Evolutionary conservation across 2,329 filamentous ascomycete species (phyloP).

Genomic region (Ophiostoma populinum): DNA sequence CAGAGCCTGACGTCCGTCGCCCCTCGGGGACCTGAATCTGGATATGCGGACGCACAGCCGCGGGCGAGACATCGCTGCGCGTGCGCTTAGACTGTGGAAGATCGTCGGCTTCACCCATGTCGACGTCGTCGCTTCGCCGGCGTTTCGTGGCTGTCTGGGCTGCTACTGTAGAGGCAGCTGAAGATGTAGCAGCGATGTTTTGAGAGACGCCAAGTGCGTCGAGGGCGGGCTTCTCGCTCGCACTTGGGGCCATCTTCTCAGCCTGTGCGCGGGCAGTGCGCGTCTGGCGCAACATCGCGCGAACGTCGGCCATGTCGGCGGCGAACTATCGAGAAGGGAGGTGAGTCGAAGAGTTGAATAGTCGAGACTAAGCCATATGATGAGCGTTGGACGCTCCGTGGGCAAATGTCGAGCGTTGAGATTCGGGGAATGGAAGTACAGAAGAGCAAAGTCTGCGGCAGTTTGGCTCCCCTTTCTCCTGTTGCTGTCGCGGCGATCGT

Average conservation of each 20-base stretch:
- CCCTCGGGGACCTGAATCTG: constrained; percentile 3
- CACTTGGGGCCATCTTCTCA: neutral
- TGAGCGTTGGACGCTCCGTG: too few relatives aligned
- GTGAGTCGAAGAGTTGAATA: neutral
- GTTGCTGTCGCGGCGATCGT: too few relatives aligned
- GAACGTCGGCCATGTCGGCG: constrained; percentile 58
- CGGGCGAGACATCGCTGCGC: constrained; percentile 12
- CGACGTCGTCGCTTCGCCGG: constrained; percentile 13
- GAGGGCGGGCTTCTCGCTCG: too few relatives aligned
- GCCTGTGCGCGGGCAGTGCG: constrained; percentile 41
- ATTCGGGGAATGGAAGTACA: too few relatives aligned
- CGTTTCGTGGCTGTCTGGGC: constrained; percentile 14
- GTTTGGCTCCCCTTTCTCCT: too few relatives aligned
- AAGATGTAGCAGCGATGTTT: too few relatives aligned
- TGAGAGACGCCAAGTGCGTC: too few relatives aligned
- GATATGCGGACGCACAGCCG: neutral
- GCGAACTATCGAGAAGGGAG: neutral
- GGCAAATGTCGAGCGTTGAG: too few relatives aligned
- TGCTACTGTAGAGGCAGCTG: too few relatives aligned
- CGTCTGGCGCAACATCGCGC: constrained; percentile 62
- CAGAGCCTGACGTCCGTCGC: constrained; percentile 4
- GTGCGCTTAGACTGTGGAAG: constrained; percentile 9
- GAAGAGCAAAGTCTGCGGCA: too few relatives aligned
- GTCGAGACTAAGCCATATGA: too few relatives aligned
- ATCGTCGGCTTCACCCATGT: constrained; percentile 12